phyloP scores from a whole-genome alignment of 2,329 filamentous ascomycete genomes.

The Aureobasidium musti region DNA sequence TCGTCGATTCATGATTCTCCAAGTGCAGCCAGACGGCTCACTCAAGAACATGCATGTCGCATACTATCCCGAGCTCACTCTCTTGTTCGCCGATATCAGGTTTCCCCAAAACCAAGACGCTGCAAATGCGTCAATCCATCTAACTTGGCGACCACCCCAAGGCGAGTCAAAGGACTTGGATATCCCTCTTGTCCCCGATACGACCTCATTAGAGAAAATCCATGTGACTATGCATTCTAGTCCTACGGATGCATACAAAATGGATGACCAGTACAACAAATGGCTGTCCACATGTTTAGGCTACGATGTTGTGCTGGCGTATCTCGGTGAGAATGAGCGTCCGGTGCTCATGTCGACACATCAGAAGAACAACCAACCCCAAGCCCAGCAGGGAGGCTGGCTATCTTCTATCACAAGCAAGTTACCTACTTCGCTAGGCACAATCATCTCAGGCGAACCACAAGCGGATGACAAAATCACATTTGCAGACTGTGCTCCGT shows the following conservation, averaged over 20 bases:
- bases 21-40: conserved; percentile 41
- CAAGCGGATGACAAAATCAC: conserved; percentile 51
- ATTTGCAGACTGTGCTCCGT: conserved; percentile 75
- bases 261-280: conserved; percentile 46
- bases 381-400: conserved; percentile 39
- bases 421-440: conserved; percentile 33
- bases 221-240: conserved; percentile 50
- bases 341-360: conserved; percentile 44
- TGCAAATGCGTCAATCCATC: conserved; percentile 40
- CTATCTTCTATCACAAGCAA: conserved; percentile 38
- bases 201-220: conserved; percentile 41
- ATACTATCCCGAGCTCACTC: conserved; percentile 45
- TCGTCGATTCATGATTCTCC: conserved; percentile 48
- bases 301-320: conserved; percentile 47
- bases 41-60: conserved; percentile 49
- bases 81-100: conserved; percentile 46
- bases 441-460: conserved; percentile 7
- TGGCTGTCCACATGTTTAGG: conserved; percentile 52
- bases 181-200: conserved; percentile 47
- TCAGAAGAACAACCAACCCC: conserved; percentile 15
- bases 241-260: conserved; percentile 47
- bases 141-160: conserved; percentile 46
- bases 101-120: conserved; percentile 37
- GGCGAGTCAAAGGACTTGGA: conserved; percentile 37
- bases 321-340: conserved; percentile 48